A percentile compares a stretch with the other conserved stretches of the same genome.
Conservation (phyloP, 2,329 filamentous ascomycete species). For the Botrytis hyacinthi region DNA sequence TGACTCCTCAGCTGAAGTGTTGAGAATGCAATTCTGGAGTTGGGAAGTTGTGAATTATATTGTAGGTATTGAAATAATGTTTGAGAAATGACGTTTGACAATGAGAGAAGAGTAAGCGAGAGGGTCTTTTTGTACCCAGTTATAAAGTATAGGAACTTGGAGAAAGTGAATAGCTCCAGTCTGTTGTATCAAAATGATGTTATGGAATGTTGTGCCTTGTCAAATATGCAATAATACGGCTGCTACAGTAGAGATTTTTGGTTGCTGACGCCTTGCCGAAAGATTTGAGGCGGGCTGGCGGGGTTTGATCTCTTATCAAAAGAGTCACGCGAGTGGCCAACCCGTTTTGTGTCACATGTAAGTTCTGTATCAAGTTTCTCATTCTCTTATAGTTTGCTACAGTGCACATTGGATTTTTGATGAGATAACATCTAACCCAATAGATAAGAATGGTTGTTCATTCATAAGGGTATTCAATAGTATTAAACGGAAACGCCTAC, state of each 20-base stretch:
- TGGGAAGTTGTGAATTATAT: neutral
- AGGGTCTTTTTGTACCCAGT: neutral
- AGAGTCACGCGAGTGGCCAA: constrained; percentile 2
- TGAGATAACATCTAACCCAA: neutral
- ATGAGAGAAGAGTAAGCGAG: constrained; percentile 1
- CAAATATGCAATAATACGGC: neutral
- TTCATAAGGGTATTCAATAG: constrained; percentile 21
- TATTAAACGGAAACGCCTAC: constrained; percentile 19
- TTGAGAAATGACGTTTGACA: neutral
- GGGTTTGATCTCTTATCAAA: constrained; percentile 18
- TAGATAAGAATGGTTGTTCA: neutral
- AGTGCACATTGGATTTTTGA: neutral
- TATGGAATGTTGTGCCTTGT: neutral
- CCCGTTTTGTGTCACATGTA: neutral
- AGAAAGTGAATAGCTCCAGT: neutral
- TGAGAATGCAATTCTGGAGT: neutral
- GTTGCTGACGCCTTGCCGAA: constrained; percentile 11
- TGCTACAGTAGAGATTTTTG: neutral
- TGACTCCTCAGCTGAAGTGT: neutral
- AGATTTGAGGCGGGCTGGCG: neutral
- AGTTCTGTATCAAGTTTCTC: neutral
- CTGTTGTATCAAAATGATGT: neutral
- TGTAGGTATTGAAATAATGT: neutral
- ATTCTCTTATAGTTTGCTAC: neutral
- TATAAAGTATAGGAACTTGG: neutral